Evolutionary conservation across 2,329 filamentous ascomycete species (phyloP), one percentile per base, ranked within the genome.

Genomic region (Phialophora expanda): DNA sequence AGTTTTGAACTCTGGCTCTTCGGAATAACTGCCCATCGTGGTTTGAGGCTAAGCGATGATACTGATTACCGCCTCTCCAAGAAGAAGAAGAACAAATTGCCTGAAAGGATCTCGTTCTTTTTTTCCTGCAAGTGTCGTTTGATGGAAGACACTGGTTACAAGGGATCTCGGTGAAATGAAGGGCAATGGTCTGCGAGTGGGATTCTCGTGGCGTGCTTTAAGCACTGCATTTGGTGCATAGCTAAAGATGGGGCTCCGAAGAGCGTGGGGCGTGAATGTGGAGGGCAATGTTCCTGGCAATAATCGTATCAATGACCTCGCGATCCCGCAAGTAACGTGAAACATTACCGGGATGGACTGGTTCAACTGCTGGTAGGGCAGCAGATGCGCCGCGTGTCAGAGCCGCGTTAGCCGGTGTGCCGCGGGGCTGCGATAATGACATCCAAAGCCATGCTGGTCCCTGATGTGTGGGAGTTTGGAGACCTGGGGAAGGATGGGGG

Each of bases 1-100:
- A 69, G 70, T 69, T 3, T 72, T 69, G 69, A 74, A 76, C 20
- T 56, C 53, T 5, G 73, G 58, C 59, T 72, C 67, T 30, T 66
- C 66, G 44, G 44, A 41, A 32, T 66, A 66, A 51, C 66, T 68
- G 38, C 66, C 66, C 66, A 68, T 68, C 8, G 26, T 41, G 46
- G 6, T 55, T 20, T 8, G 11, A n/a, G 46, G 2, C 48, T 28
- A 20, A 2, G 30, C n/a, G 6, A 7, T 34, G 46, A 3, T 54
- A 24, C 11, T 17, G n/a, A 41, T 28, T 12, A 30, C 26, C 11
- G 28, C 24, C 6, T 7, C 30, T 51, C 5, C n/a, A 48, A 17
- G 11, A 7, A 34, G 26, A 7, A 34, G 26, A 17, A 12, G 30
- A 5, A 20, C 30, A 24, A 55, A 22, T 51, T 22, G 9, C 48